Percentiles rank a stretch among this genome's conserved stretches.
These are phyloP conservation scores for Fraxinus greggii DNA, from an alignment of 305 asterid species.

Conservation along the genomic window DNA sequence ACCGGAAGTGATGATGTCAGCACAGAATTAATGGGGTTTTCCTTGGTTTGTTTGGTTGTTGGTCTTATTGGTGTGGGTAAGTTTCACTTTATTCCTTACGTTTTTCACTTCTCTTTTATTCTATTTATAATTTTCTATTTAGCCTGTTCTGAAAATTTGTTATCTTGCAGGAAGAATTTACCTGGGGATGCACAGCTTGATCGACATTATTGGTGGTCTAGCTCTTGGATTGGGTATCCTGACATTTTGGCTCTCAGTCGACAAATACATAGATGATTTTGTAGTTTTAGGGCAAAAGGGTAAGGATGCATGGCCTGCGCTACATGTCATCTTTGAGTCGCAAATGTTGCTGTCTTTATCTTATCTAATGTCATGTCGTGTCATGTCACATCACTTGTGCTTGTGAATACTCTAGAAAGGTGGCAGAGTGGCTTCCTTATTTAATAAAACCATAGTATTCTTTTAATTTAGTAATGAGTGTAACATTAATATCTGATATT, in stretches of 20 bases:
- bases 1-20: conserved; percentile 37
- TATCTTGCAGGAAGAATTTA: conserved; percentile 70
- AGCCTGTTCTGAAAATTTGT: conserved; percentile 9
- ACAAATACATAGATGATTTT: conserved; percentile 60
- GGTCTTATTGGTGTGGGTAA: conserved; percentile 78
- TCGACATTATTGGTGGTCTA: conserved; percentile 77
- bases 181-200: conserved; percentile 96
- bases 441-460: not conserved
- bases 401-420: not conserved
- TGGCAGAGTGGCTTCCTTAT: not conserved
- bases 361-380: not conserved
- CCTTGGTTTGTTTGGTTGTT: conserved; percentile 53
- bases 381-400: not conserved
- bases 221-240: conserved; percentile 67
- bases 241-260: conserved; percentile 67
- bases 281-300: conserved; percentile 81
- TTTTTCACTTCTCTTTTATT: conserved; percentile 10
- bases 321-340: not conserved
- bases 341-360: not conserved
- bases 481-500: not conserved
- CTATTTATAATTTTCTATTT: conserved; percentile 19
- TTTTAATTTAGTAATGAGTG: not conserved
- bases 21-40: conserved; percentile 40
- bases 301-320: conserved; percentile 23
- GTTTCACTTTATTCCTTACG: conserved; percentile 24